Evolutionary conservation across 805 yeast species (phyloP).

Genomic region (Citeromyces matritensis): DNA sequence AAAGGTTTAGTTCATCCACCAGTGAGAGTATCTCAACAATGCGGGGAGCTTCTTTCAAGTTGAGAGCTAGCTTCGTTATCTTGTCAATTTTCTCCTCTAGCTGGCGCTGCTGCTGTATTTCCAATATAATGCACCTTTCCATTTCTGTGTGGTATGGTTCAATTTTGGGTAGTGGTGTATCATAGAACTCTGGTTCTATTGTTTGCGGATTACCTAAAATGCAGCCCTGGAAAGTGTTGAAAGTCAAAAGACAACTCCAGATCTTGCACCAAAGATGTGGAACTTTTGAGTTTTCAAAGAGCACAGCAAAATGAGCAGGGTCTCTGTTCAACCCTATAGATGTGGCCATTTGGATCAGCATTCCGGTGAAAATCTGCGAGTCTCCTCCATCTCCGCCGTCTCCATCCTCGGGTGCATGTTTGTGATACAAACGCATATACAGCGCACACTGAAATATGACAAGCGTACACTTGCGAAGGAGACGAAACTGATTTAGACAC

Average conservation of each 20-base stretch:
- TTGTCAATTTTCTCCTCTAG: conserved; percentile 15
- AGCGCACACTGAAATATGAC: conserved; percentile 39
- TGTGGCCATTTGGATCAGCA: conserved; percentile 51
- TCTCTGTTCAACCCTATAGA: conserved; percentile 58
- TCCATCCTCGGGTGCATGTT: conserved; percentile 39
- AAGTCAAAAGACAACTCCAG: conserved; percentile 34
- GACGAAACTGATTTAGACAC: conserved; percentile 39
- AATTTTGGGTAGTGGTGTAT: conserved; percentile 33
- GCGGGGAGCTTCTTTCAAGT: conserved; percentile 21
- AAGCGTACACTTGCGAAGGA: conserved; percentile 30
- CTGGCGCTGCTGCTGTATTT: conserved; percentile 14
- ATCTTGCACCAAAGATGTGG: conserved; percentile 40
- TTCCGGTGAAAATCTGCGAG: conserved; percentile 36
- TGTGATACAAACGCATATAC: conserved; percentile 32
- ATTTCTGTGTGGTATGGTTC: conserved; percentile 18
- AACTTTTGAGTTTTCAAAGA: conserved; percentile 9
- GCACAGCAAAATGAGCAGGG: conserved; percentile 22
- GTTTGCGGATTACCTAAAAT: conserved; percentile 31
- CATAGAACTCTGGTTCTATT: conserved; percentile 24
- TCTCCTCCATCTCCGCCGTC: conserved; percentile 45
- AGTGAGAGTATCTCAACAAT: conserved; percentile 19
- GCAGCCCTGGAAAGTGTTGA: conserved; percentile 29
- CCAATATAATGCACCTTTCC: conserved; percentile 23
- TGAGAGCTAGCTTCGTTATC: conserved; percentile 20
- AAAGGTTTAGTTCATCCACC: conserved; percentile 20